Conservation (phyloP, 805 yeast species). For the Starmerella bacillaris region DNA sequence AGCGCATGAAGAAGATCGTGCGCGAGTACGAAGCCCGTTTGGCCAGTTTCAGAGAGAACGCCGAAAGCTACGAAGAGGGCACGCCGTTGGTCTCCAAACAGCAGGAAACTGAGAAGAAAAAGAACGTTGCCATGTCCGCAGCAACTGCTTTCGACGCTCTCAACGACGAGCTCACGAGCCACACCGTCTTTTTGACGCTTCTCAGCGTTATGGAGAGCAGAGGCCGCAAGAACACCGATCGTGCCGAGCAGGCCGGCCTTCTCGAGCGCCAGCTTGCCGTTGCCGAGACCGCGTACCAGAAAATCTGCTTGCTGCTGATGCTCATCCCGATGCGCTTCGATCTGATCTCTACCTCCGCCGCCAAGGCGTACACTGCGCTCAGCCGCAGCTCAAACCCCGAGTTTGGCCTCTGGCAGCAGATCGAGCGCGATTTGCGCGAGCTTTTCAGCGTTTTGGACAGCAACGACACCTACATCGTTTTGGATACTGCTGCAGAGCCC, state of each 20-base stretch:
- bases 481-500: slow-evolving; percentile 71
- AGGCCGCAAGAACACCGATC: slow-evolving; percentile 89
- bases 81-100: slow-evolving; percentile 16
- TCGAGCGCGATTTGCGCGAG: slow-evolving; percentile 41
- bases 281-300: slow-evolving; percentile 51
- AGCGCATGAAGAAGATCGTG: slow-evolving; percentile 64
- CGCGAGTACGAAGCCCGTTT: slow-evolving; percentile 50
- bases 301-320: slow-evolving; percentile 57
- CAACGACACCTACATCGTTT: slow-evolving; percentile 44
- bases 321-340: slow-evolving; percentile 82
- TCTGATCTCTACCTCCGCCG: slow-evolving; percentile 40
- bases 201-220: slow-evolving; percentile 67
- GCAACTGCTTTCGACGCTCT: slow-evolving; percentile 17
- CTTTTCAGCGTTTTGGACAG: slow-evolving; percentile 55
- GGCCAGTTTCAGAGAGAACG: slow-evolving; percentile 43
- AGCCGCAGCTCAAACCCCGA: slow-evolving; percentile 8
- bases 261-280: slow-evolving; percentile 41
- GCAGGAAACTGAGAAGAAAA: slow-evolving; percentile 28
- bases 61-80: slow-evolving; percentile 42
- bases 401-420: slow-evolving; percentile 40
- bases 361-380: slow-evolving; percentile 56
- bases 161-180: slow-evolving; percentile 21
- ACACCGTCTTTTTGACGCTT: slow-evolving; percentile 51
- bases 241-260: slow-evolving; percentile 51
- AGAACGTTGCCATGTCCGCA: slow-evolving; percentile 51